Base-by-base conservation (phyloP, 495 filamentous ascomycete genomes). In the Bombardia bombarda region DNA sequence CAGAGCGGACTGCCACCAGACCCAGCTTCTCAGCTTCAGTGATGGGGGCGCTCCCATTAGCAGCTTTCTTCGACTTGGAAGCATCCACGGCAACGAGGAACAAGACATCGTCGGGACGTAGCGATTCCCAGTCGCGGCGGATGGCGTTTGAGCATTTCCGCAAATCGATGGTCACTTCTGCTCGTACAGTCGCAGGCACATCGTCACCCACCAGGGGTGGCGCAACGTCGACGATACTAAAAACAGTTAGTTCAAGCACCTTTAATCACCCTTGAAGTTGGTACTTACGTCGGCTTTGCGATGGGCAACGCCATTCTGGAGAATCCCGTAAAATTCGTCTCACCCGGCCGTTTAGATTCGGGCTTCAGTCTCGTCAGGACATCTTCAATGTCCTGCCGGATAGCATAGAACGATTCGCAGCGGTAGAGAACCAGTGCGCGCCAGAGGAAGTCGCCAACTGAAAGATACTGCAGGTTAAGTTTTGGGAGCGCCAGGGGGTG, bases 401-500 rank as follows among this genome's bases (percentile, higher is more conserved):
- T 90, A 42, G 87, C 87, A 65, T 89, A 97, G 56, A 96, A 97
- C 3, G 92, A 78, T 61, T 99, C 92, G 48, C 81, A 87, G 18
- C 92, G 79, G 56, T 95, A 86, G 3, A 97, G 74, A 19, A 92
- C 72, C 52, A 97, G 84, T 12, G 90, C 86, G 28, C 92, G 75
- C 87, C 87, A 97, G 8, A 99, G 74, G 51, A 97, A 97, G 59
- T 99, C 92, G 3, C 92, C 89, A 25, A 95, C 78, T 7, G 87
- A 90, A 20, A 99, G 74, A 58, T 99, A 97, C 53, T 97, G 92
- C 31, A 99, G 72, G 56, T 95, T 97, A 38, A 97, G 66, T 52
- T 97, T 99, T 2, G 92, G 92, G 40, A 99, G 81, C 5, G 92
- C 87, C 36, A 99, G 70, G 8, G 92, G 89, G 20, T 78, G 78